Conservation (phyloP, 192 early-diverging fungal species). For the Rhizoclosmatium sp. region DNA sequence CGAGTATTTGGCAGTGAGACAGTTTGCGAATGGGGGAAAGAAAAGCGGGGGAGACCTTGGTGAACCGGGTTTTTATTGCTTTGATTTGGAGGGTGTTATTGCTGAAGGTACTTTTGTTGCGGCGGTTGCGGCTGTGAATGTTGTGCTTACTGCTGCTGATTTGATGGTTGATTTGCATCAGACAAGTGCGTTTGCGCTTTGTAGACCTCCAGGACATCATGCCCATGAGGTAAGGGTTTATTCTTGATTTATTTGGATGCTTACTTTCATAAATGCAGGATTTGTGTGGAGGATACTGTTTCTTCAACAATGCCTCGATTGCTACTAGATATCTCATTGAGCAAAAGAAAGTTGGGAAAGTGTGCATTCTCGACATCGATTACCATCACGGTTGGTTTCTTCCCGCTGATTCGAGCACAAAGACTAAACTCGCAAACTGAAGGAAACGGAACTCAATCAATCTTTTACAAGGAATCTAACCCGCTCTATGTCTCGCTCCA, state of each 20-base stretch:
- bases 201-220: constrained; percentile 45
- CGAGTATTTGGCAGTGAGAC: constrained; percentile 54
- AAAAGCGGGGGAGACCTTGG: background rate
- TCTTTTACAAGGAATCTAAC: constrained; percentile 55
- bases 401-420: background rate
- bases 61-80: constrained; percentile 41
- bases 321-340: constrained; percentile 72
- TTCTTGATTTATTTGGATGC: background rate
- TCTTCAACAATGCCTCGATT: constrained; percentile 89
- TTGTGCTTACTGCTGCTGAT: constrained; percentile 68
- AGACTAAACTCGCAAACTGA: background rate
- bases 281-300: constrained; percentile 81
- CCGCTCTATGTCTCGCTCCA: constrained; percentile 73
- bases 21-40: constrained; percentile 39
- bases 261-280: constrained; percentile 35
- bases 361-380: constrained; percentile 88
- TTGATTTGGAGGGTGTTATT: constrained; percentile 62
- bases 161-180: constrained; percentile 42
- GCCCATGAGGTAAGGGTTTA: background rate
- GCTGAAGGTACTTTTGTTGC: constrained; percentile 71
- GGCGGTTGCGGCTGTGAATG: constrained; percentile 69
- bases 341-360: constrained; percentile 47
- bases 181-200: constrained; percentile 33
- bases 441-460: constrained; percentile 42
- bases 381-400: constrained; percentile 42